A percentile compares a stretch with the other conserved stretches of the same genome.
Conservation (phyloP, 495 filamentous ascomycete species). For the Lasiosphaeriaceae sp. region DNA sequence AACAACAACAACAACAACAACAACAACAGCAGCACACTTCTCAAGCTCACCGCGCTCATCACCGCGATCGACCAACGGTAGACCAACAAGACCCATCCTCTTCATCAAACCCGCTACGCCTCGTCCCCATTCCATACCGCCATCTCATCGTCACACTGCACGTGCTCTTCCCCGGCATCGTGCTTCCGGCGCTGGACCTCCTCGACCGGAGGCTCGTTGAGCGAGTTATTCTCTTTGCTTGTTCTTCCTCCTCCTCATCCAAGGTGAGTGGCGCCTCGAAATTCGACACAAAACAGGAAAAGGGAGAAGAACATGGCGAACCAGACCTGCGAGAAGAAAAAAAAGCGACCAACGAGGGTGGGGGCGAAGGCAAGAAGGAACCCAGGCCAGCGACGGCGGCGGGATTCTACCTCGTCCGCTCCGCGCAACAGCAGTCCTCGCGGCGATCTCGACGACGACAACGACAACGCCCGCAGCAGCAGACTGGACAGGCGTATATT, state of each 20-base stretch:
- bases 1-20: too few relatives aligned
- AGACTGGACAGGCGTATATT: conserved; percentile 50
- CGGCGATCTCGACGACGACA: conserved; percentile 14
- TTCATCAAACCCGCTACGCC: conserved; percentile 37
- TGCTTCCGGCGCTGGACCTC: conserved; percentile 76
- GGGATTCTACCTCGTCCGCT: conserved; percentile 37
- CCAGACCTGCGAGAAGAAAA: not conserved
- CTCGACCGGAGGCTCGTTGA: conserved; percentile 70
- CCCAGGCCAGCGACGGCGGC: too few relatives aligned
- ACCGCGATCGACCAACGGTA: too few relatives aligned
- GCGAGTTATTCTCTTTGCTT: conserved; percentile 14
- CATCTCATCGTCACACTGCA: conserved; percentile 57
- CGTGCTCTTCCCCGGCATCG: conserved; percentile 55
- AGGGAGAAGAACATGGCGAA: not conserved
- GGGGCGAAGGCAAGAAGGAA: not conserved
- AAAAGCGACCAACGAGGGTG: not conserved
- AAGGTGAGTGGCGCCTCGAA: too few relatives aligned
- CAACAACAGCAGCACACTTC: too few relatives aligned
- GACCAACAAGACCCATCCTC: not conserved
- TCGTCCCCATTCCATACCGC: conserved; percentile 33
- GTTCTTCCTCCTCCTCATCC: too few relatives aligned
- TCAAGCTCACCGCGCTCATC: too few relatives aligned
- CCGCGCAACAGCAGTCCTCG: conserved; percentile 26
- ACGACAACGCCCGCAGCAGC: conserved; percentile 7
- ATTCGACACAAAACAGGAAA: not conserved